phyloP scores from a whole-genome alignment of 768 basidiomycete genomes.

The Lactifluus hygrophoroides region DNA sequence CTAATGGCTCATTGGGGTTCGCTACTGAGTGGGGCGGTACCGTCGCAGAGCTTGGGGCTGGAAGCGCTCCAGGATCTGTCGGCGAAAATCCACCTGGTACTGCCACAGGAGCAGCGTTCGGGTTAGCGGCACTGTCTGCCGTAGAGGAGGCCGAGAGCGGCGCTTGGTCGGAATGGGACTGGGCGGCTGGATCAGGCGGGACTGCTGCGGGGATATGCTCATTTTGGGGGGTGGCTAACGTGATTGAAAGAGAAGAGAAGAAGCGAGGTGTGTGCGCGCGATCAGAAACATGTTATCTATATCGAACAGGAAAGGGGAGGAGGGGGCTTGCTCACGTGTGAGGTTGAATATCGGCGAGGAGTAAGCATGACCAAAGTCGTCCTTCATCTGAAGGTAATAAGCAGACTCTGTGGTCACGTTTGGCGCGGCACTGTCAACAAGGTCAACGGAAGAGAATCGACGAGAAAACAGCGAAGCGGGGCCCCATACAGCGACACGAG shows the following conservation, averaged over 20 bases:
- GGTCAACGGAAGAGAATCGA: background rate
- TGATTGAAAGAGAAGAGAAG: background rate
- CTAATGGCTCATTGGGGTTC: constrained; percentile 13
- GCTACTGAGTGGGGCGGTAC: background rate
- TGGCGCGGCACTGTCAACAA: constrained; percentile 21
- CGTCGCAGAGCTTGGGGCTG: constrained; percentile 3
- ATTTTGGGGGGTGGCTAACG: constrained; percentile 6
- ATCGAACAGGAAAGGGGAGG: too few relatives aligned
- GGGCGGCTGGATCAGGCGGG: background rate
- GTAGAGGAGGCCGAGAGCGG: constrained; percentile 1
- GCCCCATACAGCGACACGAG: constrained; percentile 20
- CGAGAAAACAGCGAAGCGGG: constrained; percentile 1
- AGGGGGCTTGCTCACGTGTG: constrained; percentile 21
- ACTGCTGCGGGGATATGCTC: background rate
- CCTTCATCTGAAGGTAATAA: constrained; percentile 27
- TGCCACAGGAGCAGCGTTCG: background rate
- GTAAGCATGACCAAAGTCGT: constrained; percentile 24
- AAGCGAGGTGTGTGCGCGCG: background rate
- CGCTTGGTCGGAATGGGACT: constrained; percentile 1
- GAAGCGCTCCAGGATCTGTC: background rate
- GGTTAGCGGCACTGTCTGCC: background rate
- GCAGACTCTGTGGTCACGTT: constrained; percentile 21
- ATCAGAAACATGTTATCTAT: background rate
- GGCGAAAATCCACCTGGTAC: background rate
- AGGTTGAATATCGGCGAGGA: constrained; percentile 27